phyloP scores from a whole-genome alignment of 306 rosid genomes.

The Prinsepia uniflora region DNA sequence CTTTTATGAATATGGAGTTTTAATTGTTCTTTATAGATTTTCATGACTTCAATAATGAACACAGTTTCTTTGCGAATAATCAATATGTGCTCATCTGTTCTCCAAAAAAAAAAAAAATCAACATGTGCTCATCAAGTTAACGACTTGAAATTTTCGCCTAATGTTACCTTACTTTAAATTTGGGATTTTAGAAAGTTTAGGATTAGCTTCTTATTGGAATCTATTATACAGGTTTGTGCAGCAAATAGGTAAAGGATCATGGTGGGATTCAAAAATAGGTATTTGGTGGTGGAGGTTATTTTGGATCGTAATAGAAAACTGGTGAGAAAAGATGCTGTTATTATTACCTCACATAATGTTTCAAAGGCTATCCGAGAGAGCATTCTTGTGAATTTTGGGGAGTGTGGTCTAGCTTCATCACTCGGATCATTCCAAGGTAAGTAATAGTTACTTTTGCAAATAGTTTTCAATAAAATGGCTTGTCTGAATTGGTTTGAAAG shows the following conservation, averaged over 20 bases:
- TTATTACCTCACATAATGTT: conserved; percentile 60
- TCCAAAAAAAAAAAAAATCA: background rate
- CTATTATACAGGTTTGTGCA: background rate
- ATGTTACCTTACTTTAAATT: background rate
- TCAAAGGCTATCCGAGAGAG: conserved; percentile 64
- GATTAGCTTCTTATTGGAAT: background rate
- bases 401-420: conserved; percentile 80
- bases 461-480: background rate
- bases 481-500: background rate
- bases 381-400: conserved; percentile 71
- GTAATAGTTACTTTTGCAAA: conserved; percentile 3
- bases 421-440: conserved; percentile 70
- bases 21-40: no score
- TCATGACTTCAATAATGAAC: no score
- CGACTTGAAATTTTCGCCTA: background rate
- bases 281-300: conserved; percentile 71
- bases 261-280: conserved; percentile 80
- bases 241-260: conserved; percentile 35
- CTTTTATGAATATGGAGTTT: no score
- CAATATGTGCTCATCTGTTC: no score
- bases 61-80: no score
- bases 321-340: conserved; percentile 44
- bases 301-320: conserved; percentile 67
- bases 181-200: background rate
- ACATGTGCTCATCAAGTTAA: background rate